A percentile compares a stretch with the other conserved stretches of the same genome.
Evolutionary conservation across 176 grass and related monocot species (phyloP).

Genomic region (Phyllostachys edulis): DNA sequence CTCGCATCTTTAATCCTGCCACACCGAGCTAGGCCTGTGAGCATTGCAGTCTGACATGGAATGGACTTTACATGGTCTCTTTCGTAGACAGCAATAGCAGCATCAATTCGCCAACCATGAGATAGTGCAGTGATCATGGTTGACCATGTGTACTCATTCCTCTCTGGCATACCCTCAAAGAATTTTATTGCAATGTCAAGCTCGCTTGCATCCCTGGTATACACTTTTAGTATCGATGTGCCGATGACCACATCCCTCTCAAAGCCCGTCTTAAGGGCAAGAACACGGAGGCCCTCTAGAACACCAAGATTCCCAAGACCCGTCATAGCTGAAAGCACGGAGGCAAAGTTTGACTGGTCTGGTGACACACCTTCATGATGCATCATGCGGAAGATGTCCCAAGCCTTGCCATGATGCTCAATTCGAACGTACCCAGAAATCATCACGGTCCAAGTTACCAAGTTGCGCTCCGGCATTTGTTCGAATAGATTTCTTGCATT

Average conservation of each 20-base stretch:
- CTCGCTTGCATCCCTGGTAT: slow-evolving; percentile 46
- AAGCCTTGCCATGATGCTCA: slow-evolving; percentile 49
- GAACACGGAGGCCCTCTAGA: slow-evolving; percentile 45
- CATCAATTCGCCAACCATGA: slow-evolving; percentile 47
- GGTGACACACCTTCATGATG: slow-evolving; percentile 39
- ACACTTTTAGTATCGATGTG: slow-evolving; percentile 57
- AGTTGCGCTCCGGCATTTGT: slow-evolving; percentile 41
- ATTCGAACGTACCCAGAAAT: slow-evolving; percentile 70
- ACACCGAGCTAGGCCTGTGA: slow-evolving; percentile 65
- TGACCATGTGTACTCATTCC: slow-evolving; percentile 75
- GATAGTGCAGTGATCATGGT: slow-evolving; percentile 59
- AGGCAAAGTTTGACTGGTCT: slow-evolving; percentile 51
- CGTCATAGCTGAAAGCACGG: slow-evolving; percentile 44
- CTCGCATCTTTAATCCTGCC: slow-evolving; percentile 53
- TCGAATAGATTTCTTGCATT: slow-evolving; percentile 47
- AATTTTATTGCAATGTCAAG: slow-evolving; percentile 52
- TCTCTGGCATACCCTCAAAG: slow-evolving; percentile 55
- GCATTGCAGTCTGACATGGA: slow-evolving; percentile 53
- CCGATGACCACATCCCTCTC: slow-evolving; percentile 56
- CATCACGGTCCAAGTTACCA: slow-evolving; percentile 64
- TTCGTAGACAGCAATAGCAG: slow-evolving; percentile 45
- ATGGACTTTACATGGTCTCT: slow-evolving; percentile 57
- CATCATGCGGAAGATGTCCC: slow-evolving; percentile 53
- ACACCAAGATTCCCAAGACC: slow-evolving; percentile 32
- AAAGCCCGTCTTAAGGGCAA: slow-evolving; percentile 56